phyloP scores from a whole-genome alignment of 2,329 filamentous ascomycete genomes.

The Colletotrichum echinochloae region DNA sequence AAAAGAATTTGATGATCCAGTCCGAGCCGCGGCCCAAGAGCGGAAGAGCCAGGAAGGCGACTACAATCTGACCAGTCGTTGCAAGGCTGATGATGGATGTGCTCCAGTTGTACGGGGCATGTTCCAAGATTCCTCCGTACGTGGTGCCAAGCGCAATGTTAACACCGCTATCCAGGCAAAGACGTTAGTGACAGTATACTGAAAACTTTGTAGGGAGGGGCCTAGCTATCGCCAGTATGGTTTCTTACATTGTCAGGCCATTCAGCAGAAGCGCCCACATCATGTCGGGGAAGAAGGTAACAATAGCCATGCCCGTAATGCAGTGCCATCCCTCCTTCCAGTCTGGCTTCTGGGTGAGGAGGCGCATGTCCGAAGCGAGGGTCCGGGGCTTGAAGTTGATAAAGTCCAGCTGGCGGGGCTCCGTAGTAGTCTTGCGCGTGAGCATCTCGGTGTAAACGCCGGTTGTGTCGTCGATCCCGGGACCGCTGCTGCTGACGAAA shows the following conservation, averaged over 20 bases:
- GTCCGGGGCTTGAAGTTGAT: slow-evolving; percentile 53
- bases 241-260: slow-evolving; percentile 29
- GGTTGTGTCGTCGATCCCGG: slow-evolving; percentile 41
- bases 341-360: slow-evolving; percentile 54
- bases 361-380: slow-evolving; percentile 49
- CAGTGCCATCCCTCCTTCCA: slow-evolving; percentile 48
- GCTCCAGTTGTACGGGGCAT: slow-evolving; percentile 53
- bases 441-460: slow-evolving; percentile 39
- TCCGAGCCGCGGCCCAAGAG: slow-evolving; percentile 55
- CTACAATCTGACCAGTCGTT: slow-evolving; percentile 55
- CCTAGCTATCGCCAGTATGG: not conserved
- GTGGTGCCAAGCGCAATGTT: slow-evolving; percentile 58
- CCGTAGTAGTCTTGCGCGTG: slow-evolving; percentile 21
- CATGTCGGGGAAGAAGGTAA: slow-evolving; percentile 55
- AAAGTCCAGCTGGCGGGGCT: slow-evolving; percentile 49
- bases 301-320: slow-evolving; percentile 46
- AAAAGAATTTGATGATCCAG: slow-evolving; percentile 50
- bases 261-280: slow-evolving; percentile 56
- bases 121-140: slow-evolving; percentile 52
- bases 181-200: slow-evolving; percentile 42
- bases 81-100: slow-evolving; percentile 51
- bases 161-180: slow-evolving; percentile 50
- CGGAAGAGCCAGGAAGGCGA: slow-evolving; percentile 52
- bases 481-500: slow-evolving; percentile 37
- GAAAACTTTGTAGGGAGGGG: slow-evolving; percentile 13